These are phyloP conservation scores for Starmerella potacharoeniae DNA, from an alignment of 805 yeast genomes.

Conservation along the genomic window DNA sequence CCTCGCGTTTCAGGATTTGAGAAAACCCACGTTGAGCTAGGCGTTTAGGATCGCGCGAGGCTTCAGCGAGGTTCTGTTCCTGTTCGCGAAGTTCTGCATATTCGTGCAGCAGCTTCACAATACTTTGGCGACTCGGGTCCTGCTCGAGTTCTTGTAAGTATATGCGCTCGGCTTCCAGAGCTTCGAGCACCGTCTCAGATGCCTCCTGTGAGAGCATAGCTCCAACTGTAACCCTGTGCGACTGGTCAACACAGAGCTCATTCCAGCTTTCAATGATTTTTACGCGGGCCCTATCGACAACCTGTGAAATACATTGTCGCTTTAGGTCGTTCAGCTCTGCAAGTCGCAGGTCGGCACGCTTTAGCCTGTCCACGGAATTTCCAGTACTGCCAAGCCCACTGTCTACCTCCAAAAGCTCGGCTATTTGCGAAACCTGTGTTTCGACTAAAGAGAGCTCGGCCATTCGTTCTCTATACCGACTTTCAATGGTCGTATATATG, in stretches of 20 bases:
- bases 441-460: background rate
- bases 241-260: constrained; percentile 1
- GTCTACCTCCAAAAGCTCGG: background rate
- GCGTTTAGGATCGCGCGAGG: constrained; percentile 71
- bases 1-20: constrained; percentile 53
- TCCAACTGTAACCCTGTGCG: background rate
- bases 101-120: background rate
- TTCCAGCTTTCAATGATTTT: constrained; percentile 8
- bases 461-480: background rate
- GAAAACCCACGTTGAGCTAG: constrained; percentile 16
- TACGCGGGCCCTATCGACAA: background rate
- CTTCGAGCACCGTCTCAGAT: constrained; percentile 11
- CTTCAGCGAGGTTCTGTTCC: constrained; percentile 49
- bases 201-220: background rate
- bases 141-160: constrained; percentile 38
- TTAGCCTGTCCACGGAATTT: background rate
- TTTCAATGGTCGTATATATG: background rate
- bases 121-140: constrained; percentile 5
- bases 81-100: constrained; percentile 30
- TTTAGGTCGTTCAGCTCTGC: constrained; percentile 2
- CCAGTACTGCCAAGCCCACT: background rate
- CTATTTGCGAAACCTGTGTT: background rate
- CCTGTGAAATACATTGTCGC: background rate
- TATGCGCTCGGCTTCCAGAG: constrained; percentile 53
- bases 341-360: background rate